Base-by-base conservation (phyloP, 805 yeast genomes). In the Lachancea kluyveri region DNA sequence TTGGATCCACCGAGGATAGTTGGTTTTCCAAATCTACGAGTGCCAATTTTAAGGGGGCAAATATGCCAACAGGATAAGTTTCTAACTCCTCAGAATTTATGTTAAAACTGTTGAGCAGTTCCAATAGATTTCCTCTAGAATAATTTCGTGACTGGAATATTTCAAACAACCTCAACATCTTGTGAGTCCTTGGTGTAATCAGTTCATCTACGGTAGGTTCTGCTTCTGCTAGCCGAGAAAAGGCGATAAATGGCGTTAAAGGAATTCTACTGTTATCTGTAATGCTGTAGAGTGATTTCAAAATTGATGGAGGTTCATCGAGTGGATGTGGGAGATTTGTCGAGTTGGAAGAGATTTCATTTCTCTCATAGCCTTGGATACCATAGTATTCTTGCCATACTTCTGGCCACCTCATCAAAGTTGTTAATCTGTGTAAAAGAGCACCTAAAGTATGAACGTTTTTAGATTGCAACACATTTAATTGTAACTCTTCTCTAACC, bases 371-470 rank as follows among this genome's bases (percentile, higher is more conserved):
- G 10, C 22, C 19, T 17, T 16, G 12, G 12, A 58, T 43, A 42
- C 55, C 59, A 50, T 87, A 85, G 43, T 74, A 77, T 1, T 55
- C 45, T 14, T 59, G 50, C 95, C 95, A 83, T 0, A 45, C 36
- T 1, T 65, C 74, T 8, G 78, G 71, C 94, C 95, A 83, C 5
- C 82, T 77, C 74, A 79, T 72, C 77, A 84, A 74, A 8, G 63
- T 43, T 0, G 79, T 68, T 9, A 83, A 50, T 42, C 79, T 80
- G 0, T 77, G 62, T n/a, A 87, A 53, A 14, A 87, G 52, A 1
- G 59, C 16, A 0, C 80, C 75, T 17, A 88, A 45, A 19, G 57
- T 56, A 3, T 59, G 43, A 8, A 67, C 57, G 6, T 60, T 52
- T 0, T 45, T 33, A 3, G 48, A 34, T 4, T 67, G 61, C 16